Evolutionary conservation across 2,329 filamentous ascomycete species (phyloP), one percentile per base, ranked within the genome.

Genomic region (Alternaria brassicae): DNA sequence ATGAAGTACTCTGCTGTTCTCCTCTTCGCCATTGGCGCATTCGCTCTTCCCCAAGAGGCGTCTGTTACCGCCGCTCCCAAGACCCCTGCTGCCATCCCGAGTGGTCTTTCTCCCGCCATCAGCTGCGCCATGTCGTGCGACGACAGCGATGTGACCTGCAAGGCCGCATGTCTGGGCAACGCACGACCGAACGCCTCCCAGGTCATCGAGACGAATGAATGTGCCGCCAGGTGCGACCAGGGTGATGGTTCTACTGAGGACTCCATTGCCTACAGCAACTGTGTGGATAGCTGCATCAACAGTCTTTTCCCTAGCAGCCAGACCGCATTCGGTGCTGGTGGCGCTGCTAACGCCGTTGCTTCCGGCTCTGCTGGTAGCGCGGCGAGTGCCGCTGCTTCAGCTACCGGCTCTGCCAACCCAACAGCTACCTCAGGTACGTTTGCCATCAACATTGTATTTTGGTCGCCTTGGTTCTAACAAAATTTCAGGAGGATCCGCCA

Each of bases 221-320:
- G 84, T 67, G 83, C 82, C 45, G 78, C 78, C 44, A 77, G 80
- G 53, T 86, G 84, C 72, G 80, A 82, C 56, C 83, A 86, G 77
- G 84, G 84, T 54, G 78, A 80, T 62, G 83, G 84, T 42, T 78
- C 80, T 28, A 71, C 79, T 3, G 72, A 71, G 12, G 83, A 81
- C 59, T 82, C 80, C 32, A 63, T 80, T 52, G 74, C 74, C 58
- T 86, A 81, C 66, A 77, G 79, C 60, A 62, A 77, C 47, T 86
- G 84, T 72, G 78, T 83, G 69, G 75, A 81, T 52, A 68, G 71
- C 58, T 86, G 84, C 78, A 82, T 82, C 73, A 78, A 72, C 71
- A 80, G 76, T 61, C 74, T 81, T 69, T 85, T 82, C 78, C 80
- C 83, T 70, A 78, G 67, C 60, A 72, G 66, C 66, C 75, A 75